Percentiles rank a stretch among this genome's conserved stretches.
Evolutionary conservation across 768 basidiomycete species (phyloP).

Genomic region (Rhodosporidiobolus odoratus): DNA sequence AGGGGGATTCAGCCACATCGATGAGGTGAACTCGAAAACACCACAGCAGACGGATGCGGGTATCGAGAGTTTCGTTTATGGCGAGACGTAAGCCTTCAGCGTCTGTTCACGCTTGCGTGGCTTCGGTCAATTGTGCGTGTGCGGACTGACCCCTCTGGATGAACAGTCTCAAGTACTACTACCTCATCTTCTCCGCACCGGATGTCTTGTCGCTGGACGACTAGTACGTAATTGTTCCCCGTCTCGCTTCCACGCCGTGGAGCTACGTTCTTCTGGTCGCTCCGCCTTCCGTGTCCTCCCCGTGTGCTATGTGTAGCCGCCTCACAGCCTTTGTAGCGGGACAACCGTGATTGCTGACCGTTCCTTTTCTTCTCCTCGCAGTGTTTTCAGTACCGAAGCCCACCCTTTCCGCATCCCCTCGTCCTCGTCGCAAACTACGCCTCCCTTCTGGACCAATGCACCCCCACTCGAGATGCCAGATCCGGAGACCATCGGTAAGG

Average conservation of each 20-base stretch:
- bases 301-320: not conserved
- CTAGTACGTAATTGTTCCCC: conserved; percentile 36
- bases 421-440: not conserved
- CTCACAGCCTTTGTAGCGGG: no score
- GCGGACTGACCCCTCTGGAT: not conserved
- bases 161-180: conserved; percentile 18
- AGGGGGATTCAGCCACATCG: conserved; percentile 45
- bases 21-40: conserved; percentile 43
- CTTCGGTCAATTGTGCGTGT: not conserved
- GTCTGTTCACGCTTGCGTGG: no score
- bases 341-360: no score
- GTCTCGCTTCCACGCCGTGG: not conserved
- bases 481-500: not conserved
- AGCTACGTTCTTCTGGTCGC: not conserved
- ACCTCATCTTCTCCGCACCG: conserved; percentile 60
- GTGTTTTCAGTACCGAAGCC: conserved; percentile 54
- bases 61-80: conserved; percentile 48
- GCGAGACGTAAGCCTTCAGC: conserved; percentile 44
- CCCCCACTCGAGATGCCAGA: not conserved
- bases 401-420: conserved; percentile 62
- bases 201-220: conserved; percentile 54
- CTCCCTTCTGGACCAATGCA: not conserved
- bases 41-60: conserved; percentile 35
- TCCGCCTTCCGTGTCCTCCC: conserved; percentile 27
- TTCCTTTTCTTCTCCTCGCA: not conserved